Evolutionary conservation across 2,329 filamentous ascomycete genomes (phyloP), one percentile per base, ranked within the genome.

Genomic region (Dryadomyces quercivorus): DNA sequence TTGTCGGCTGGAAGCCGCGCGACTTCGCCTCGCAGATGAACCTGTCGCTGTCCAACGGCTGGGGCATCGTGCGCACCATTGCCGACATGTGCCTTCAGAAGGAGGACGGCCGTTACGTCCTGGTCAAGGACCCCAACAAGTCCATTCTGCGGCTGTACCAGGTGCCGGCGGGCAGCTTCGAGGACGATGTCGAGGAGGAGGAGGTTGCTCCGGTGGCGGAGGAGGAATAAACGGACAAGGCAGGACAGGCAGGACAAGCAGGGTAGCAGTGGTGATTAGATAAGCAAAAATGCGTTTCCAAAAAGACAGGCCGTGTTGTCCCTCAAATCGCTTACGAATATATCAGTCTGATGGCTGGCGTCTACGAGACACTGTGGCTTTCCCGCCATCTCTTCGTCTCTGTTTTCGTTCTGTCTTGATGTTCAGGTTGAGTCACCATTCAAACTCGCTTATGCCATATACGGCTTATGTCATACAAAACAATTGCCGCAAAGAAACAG

Each of bases 21-120:
- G 94, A 98, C 68, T 97, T 98, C 63, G 93, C 93, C 59, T 80
- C 81, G 66, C 93, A 98, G 78, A 98, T 98, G 93, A 96, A 96
- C 75, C 73, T 98, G 65, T 94, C 91, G 65, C 80, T 97, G 56
- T 87, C 86, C 73, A 98, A 98, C 73, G 93, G 93, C 59, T 98
- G 93, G 93, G 93, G 93, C 70, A 97, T 98, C 61, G 93, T 98
- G 57, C 88, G 93, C 61, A 98, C 93, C 51, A 96, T 98, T 66
- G 88, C 89, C 63, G 93, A 98, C 72, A 94, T 97, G 86, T 86
- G 85, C 64, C 78, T 90, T 63, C 81, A 84, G 70, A 81, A 84
- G 70, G 77, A 82, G 49, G 85, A 90, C 62, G 86, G 85, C 70
- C 91, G 91, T 74, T 93, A 87, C 63, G 84, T 93, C 49, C 76